phyloP scores from a whole-genome alignment of 352 stramenopile genomes.

The Elongisporangium anandrum region DNA sequence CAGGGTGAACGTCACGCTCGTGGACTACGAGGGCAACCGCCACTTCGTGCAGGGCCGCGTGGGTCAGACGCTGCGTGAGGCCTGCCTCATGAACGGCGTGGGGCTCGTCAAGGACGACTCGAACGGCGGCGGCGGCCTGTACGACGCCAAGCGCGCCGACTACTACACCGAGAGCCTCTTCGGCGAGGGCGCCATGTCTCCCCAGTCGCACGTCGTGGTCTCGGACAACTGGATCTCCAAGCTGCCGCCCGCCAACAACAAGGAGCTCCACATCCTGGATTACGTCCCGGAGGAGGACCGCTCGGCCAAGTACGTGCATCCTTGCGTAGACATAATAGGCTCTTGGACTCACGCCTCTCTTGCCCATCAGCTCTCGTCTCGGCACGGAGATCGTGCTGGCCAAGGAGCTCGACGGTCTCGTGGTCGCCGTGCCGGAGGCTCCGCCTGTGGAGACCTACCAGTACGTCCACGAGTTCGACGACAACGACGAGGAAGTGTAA shows the following conservation, averaged over 20 bases:
- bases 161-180: constrained; percentile 89
- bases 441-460: constrained; percentile 79
- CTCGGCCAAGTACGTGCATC: constrained; percentile 57
- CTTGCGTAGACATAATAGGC: too few species aligned
- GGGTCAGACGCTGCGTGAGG: constrained; percentile 79
- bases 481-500: constrained; percentile 69
- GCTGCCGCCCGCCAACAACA: constrained; percentile 55
- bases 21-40: constrained; percentile 87
- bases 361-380: constrained; percentile 57
- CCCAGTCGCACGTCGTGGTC: constrained; percentile 84
- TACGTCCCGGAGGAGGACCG: constrained; percentile 81
- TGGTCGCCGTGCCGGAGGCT: constrained; percentile 82
- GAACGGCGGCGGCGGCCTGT: constrained; percentile 64
- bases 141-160: constrained; percentile 58
- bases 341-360: background rate
- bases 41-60: constrained; percentile 77
- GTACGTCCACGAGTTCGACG: constrained; percentile 86
- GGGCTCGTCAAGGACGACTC: constrained; percentile 84
- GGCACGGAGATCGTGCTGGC: constrained; percentile 85
- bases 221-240: constrained; percentile 87
- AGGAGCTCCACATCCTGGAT: constrained; percentile 77
- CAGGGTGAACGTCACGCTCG: constrained; percentile 81
- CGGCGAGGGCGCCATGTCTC: constrained; percentile 73
- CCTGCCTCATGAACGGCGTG: constrained; percentile 77
- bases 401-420: constrained; percentile 84